A percentile compares a stretch with the other conserved stretches of the same genome.
Conservation (phyloP, 2,329 filamentous ascomycete genomes). For the Colletotrichum zoysiae region DNA sequence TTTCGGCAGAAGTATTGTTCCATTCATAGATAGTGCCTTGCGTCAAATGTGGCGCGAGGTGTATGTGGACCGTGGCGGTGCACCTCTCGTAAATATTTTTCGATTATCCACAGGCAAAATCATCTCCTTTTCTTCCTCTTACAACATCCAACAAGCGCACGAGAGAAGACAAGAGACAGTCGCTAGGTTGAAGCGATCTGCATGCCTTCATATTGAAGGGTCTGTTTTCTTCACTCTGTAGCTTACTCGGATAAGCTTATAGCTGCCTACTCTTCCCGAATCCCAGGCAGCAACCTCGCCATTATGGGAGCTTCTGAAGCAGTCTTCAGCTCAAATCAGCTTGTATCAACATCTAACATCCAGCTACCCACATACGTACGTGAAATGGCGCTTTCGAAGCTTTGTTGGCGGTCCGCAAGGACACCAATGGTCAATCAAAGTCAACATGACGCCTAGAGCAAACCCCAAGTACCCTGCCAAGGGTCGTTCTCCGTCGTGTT, state of each 20-base stretch:
- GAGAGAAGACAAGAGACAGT: neutral
- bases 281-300: neutral
- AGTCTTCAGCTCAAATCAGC: neutral
- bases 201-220: neutral
- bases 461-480: conserved; percentile 86
- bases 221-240: neutral
- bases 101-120: conserved; percentile 11
- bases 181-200: neutral
- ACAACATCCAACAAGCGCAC: neutral
- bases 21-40: neutral
- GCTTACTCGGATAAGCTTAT: neutral
- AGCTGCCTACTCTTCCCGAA: neutral
- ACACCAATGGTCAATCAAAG: conserved; percentile 73
- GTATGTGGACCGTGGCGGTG: conserved; percentile 30
- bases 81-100: conserved; percentile 27
- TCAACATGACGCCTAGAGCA: conserved; percentile 89
- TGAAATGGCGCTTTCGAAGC: conserved; percentile 87
- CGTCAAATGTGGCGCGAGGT: conserved; percentile 18
- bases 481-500: conserved; percentile 92
- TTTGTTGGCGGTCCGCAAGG: conserved; percentile 57
- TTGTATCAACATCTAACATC: neutral
- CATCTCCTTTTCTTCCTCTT: neutral
- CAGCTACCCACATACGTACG: neutral
- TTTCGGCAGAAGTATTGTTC: conserved; percentile 16
- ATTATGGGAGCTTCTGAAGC: neutral